Evolutionary conservation across 495 filamentous ascomycete genomes (phyloP).

Genomic region (Penicillium verhagenii): DNA sequence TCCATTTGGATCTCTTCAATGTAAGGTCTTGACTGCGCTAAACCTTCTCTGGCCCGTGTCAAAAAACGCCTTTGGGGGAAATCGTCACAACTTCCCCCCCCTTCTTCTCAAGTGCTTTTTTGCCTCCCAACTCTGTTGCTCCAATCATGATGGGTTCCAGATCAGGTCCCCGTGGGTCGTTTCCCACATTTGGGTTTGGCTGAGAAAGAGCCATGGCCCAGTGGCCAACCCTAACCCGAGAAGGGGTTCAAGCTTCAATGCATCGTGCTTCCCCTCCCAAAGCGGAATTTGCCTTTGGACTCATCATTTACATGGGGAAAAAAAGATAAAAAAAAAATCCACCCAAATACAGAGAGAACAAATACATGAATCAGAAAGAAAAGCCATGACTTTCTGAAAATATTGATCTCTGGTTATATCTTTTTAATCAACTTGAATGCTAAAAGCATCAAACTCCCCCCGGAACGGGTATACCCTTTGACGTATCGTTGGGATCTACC

Average conservation of each 20-base stretch:
- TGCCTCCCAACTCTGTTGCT: constrained; percentile 2
- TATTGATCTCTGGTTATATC: too few species aligned
- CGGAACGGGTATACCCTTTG: constrained; percentile 42
- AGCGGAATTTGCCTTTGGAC: background rate
- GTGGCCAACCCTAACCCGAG: constrained; percentile 8
- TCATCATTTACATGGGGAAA: background rate
- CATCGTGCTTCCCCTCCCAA: background rate
- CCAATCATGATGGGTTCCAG: constrained; percentile 15
- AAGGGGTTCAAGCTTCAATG: constrained; percentile 13
- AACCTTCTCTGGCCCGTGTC: constrained; percentile 3
- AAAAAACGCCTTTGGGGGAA: background rate
- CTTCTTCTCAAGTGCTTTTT: constrained; percentile 4
- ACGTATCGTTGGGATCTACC: constrained; percentile 36
- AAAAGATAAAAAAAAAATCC: background rate
- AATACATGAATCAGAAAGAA: too few species aligned
- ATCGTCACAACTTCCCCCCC: constrained; percentile 7
- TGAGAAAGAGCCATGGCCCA: constrained; percentile 4
- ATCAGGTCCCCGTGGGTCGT: constrained; percentile 13
- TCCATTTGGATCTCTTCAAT: constrained; percentile 10
- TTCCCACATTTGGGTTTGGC: constrained; percentile 20
- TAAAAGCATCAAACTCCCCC: constrained; percentile 10
- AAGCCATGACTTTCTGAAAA: too few species aligned
- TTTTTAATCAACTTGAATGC: too few species aligned
- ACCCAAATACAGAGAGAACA: too few species aligned
- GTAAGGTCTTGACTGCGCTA: constrained; percentile 17